These are phyloP conservation scores for Boletus subparvulus DNA, from an alignment of 768 basidiomycete species.

Conservation along the genomic window DNA sequence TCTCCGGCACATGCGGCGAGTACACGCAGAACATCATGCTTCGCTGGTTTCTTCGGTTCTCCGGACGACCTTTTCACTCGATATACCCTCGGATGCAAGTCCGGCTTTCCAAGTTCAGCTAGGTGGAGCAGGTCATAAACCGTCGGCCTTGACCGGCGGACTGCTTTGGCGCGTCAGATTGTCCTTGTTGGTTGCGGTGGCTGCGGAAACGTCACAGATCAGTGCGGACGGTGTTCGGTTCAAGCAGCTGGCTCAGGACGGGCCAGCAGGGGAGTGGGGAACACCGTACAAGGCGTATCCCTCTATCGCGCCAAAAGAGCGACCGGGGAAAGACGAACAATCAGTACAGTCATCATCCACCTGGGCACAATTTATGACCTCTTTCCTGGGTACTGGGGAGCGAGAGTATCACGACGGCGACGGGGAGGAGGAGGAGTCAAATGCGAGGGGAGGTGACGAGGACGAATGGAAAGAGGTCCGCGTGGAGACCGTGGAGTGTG, in stretches of 20 bases:
- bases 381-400: conserved; percentile 41
- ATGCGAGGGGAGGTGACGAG: conserved; percentile 47
- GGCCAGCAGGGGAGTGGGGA: conserved; percentile 69
- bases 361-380: conserved; percentile 44
- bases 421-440: conserved; percentile 36
- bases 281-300: conserved; percentile 59
- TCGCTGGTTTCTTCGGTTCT: conserved; percentile 70
- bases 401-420: conserved; percentile 60
- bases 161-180: conserved; percentile 89
- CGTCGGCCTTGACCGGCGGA: conserved; percentile 53
- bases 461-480: conserved; percentile 64
- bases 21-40: conserved; percentile 85
- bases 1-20: conserved; percentile 58
- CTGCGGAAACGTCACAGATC: conserved; percentile 42
- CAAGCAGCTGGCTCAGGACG: conserved; percentile 56
- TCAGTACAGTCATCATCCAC: conserved; percentile 7
- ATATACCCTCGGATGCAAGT: conserved; percentile 89
- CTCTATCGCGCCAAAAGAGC: conserved; percentile 62
- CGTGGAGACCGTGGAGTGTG: conserved; percentile 91
- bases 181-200: conserved; percentile 80
- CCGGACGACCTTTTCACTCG: conserved; percentile 83
- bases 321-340: conserved; percentile 15
- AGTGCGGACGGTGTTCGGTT: conserved; percentile 53
- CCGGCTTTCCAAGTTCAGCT: conserved; percentile 78
- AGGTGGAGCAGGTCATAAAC: conserved; percentile 31